Percentiles rank a stretch among this genome's conserved stretches.
These are phyloP conservation scores for Didymosphaeria variabile DNA, from an alignment of 2,329 filamentous ascomycete genomes.

Conservation along the genomic window DNA sequence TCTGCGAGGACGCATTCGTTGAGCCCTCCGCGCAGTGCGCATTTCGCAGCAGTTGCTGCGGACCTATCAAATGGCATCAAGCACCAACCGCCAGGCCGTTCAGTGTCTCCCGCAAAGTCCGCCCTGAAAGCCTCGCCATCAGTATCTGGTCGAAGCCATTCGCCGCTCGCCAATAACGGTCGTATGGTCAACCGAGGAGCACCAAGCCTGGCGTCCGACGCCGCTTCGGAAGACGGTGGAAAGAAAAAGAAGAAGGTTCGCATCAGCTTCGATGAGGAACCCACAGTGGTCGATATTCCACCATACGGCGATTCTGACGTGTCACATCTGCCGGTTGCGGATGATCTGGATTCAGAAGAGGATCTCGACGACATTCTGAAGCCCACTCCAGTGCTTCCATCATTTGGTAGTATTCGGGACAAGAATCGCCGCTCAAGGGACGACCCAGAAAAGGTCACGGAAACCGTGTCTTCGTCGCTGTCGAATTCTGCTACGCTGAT, in stretches of 20 bases:
- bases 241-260: constrained; percentile 66
- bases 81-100: constrained; percentile 75
- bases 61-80: constrained; percentile 63
- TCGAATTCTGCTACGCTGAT: constrained; percentile 44
- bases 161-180: constrained; percentile 61
- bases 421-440: constrained; percentile 62
- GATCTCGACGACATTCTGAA: constrained; percentile 73
- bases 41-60: constrained; percentile 69
- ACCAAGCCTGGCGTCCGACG: constrained; percentile 66
- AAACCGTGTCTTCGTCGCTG: constrained; percentile 52
- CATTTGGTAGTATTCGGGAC: constrained; percentile 77
- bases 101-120: constrained; percentile 79
- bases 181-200: constrained; percentile 56
- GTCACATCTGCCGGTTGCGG: constrained; percentile 53
- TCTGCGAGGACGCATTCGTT: constrained; percentile 52
- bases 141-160: constrained; percentile 55
- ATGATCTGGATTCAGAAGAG: constrained; percentile 59
- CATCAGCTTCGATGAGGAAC: constrained; percentile 83
- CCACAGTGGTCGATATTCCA: constrained; percentile 62
- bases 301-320: constrained; percentile 33
- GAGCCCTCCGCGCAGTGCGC: constrained; percentile 74
- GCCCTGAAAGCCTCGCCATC: constrained; percentile 74
- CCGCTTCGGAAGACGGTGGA: constrained; percentile 55
- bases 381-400: constrained; percentile 76
- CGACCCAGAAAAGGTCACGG: constrained; percentile 61